phyloP scores from a whole-genome alignment of 2,329 filamentous ascomycete genomes.

The Stemphylium vesicarium region DNA sequence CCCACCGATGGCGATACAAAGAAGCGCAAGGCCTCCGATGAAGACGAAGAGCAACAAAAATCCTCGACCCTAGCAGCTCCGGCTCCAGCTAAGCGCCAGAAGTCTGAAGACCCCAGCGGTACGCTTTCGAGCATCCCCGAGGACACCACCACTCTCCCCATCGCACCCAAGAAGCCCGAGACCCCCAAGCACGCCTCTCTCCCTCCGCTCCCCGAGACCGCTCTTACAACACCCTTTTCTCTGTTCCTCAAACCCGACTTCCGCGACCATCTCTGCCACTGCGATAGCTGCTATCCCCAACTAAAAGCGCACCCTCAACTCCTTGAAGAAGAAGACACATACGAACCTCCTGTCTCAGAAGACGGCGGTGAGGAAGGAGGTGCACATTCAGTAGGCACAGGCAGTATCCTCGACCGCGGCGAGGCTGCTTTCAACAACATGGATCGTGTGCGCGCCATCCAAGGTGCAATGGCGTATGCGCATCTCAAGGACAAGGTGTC shows the following conservation, averaged over 20 bases:
- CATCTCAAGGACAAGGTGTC: conserved; percentile 96
- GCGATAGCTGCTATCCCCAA: conserved; percentile 76
- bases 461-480: conserved; percentile 98
- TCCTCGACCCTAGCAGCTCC: conserved; percentile 24
- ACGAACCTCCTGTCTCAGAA: conserved; percentile 83
- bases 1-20: conserved; percentile 34
- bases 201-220: conserved; percentile 57
- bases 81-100: conserved; percentile 42
- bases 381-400: conserved; percentile 69
- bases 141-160: conserved; percentile 30
- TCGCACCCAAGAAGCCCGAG: conserved; percentile 36
- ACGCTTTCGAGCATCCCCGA: conserved; percentile 46
- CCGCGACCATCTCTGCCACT: conserved; percentile 82
- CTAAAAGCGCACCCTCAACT: conserved; percentile 78
- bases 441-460: conserved; percentile 87
- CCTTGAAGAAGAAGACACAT: conserved; percentile 91
- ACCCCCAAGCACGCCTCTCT: conserved; percentile 68
- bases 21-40: conserved; percentile 57
- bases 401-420: conserved; percentile 85
- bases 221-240: conserved; percentile 69
- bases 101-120: conserved; percentile 40
- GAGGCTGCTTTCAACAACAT: conserved; percentile 91
- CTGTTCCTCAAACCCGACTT: conserved; percentile 84
- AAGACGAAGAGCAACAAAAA: conserved; percentile 38
- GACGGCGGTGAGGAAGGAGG: conserved; percentile 58